A percentile compares a stretch with the other conserved stretches of the same genome.
These are phyloP conservation scores for Myxozyma mucilagina DNA, from an alignment of 805 yeast species.

Conservation along the genomic window DNA sequence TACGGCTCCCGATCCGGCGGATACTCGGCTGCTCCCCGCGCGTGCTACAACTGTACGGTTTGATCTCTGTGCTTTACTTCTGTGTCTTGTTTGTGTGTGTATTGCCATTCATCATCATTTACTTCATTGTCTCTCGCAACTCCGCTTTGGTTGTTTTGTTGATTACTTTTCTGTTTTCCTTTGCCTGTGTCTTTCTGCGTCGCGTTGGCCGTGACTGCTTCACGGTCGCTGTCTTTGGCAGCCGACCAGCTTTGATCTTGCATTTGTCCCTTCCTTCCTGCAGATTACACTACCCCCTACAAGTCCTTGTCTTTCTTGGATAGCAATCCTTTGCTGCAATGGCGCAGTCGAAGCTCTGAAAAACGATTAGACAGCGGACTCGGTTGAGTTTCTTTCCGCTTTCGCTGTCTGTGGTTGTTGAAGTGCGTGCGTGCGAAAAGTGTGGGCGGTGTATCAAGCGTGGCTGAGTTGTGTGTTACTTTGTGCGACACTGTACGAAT, in stretches of 20 bases:
- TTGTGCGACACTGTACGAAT: neutral
- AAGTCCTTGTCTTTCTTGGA: neutral
- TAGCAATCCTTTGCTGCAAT: conserved; percentile 4
- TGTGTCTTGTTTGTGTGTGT: neutral
- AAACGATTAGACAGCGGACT: conserved; percentile 12
- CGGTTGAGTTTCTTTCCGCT: neutral
- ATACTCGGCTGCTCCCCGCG: conserved; percentile 23
- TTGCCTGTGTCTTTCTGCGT: neutral
- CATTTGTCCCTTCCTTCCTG: neutral
- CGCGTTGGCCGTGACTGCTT: neutral
- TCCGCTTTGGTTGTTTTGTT: neutral
- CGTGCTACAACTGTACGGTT: conserved; percentile 32
- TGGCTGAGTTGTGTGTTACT: conserved; percentile 3
- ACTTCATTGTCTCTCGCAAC: neutral
- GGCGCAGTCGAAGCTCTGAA: conserved; percentile 15
- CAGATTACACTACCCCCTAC: neutral
- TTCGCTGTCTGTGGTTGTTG: conserved; percentile 9
- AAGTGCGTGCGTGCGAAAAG: conserved; percentile 17
- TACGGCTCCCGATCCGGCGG: conserved; percentile 14
- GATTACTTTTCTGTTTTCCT: neutral
- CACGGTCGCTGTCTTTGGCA: neutral
- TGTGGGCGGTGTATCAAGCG: conserved; percentile 10
- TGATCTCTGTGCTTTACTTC: conserved; percentile 3
- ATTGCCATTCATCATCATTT: neutral
- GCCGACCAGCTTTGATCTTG: neutral